Evolutionary conservation across 345 rosid genomes (phyloP), one percentile per base, ranked within the genome.

Genomic region (Hevea brasiliensis): DNA sequence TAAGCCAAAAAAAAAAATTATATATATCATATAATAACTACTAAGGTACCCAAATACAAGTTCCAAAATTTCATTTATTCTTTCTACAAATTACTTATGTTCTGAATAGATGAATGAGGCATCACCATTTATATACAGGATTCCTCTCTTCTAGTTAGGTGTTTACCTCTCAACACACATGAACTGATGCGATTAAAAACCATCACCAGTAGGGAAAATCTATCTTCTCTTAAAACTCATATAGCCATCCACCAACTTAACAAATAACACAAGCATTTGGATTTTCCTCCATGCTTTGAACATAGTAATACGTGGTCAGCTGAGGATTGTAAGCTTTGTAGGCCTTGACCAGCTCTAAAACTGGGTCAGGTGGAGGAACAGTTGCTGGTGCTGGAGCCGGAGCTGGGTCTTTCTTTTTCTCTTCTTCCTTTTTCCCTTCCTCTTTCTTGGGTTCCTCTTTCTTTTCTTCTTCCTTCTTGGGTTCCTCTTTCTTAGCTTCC

Each of bases 181-280:
- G 37, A 47, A 63, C 59, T 77, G 84, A 77, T 76, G 81, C 71
- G 66, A 69, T 55, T 51, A 59, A 74, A 76, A 71, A 76, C 69
- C 72, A 65, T 72, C 87, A 76, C 65, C 80, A 53, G 67, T 10
- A 18, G 17, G 40, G 26, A 21, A 44, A 26, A 40, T 51, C 2
- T 54, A 40, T 57, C 23, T 65, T 40, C n/a, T 35, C 41, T 24
- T 56, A 5, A 11, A 17, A 32, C 4, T 32, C 66, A 67, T 62
- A 69, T 61, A 72, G 8, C 61, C 56, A 47, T 48, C 73, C 23
- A 32, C 37, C 37, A 72, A 21, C 29, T 55, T 67, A 35, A 8
- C 15, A 85, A n/a, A 94, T 92, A 69, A 81, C 90, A 79, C 97
- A 94, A 63, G 95, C 98, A 79, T 90, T 94, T 76, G 98, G 97